Evolutionary conservation across 2,329 filamentous ascomycete species (phyloP), one percentile per base, ranked within the genome.

Genomic region (Colletotrichum caudatum): DNA sequence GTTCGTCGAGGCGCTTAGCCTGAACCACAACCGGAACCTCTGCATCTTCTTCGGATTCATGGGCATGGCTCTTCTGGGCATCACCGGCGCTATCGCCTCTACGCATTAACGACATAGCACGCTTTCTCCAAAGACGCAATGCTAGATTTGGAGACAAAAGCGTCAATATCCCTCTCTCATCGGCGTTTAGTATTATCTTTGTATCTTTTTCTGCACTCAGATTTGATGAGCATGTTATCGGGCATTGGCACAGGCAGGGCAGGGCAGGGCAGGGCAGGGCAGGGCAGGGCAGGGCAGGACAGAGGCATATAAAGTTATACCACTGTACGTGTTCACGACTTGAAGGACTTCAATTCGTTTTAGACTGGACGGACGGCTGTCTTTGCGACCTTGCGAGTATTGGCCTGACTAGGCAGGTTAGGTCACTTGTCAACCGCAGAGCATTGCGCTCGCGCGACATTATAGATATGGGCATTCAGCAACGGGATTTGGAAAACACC

Each of bases 41-140:
- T 95, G 93, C 81, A 93, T 94, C 77, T 85, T 89, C 33, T 95
- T 94, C 84, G 94, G 91, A 9, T 96, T 97, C 82, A 78, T 93
- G 33, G 93, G 96, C 1, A 98, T 98, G 95, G 90, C 90, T 0
- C 83, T 98, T 69, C 84, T 99, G 82, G 95, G 95, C 0, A 75
- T 96, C 64, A 97, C 93, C 80, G 94, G 91, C 81, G 94, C 95
- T 48, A 68, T 74, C 29, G 73, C 73, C 18, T 72, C 70, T 48
- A 68, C 64, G 23, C 72, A 73, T 56, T 73, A 53, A 72, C 6
- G 16, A 33, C 23, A 35, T 37, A 26, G 18, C 14, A 23, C 2
- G 26, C 39, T 20, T 61, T 70, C 44, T 46, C 16, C 16, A 51
- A 23, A 35, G 12, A 37, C 53, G 20, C 5, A 26, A 9, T 2